These are phyloP conservation scores for Exsudoporus floridanus DNA, from an alignment of 1,284 basidiomycete genomes.

Conservation along the genomic window DNA sequence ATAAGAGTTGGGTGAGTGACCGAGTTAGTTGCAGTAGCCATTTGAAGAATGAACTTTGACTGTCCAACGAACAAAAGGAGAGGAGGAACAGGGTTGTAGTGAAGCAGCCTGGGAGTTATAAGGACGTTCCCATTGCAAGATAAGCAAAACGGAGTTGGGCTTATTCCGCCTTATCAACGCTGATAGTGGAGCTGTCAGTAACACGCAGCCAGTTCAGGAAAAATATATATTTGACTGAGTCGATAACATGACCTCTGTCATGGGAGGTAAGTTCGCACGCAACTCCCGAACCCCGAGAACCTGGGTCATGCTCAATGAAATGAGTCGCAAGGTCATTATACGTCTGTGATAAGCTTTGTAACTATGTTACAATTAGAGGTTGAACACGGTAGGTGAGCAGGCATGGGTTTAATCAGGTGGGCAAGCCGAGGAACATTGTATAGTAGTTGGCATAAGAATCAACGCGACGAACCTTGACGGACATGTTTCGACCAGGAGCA, in stretches of 20 bases:
- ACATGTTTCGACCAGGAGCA: background rate
- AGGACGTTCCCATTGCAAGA: constrained; percentile 1
- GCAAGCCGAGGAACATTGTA: background rate
- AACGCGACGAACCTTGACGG: background rate
- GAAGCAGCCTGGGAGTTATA: constrained; percentile 6
- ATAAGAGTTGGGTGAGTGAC: constrained; percentile 54
- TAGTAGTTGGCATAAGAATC: background rate
- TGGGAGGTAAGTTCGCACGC: constrained; percentile 9
- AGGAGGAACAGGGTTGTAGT: background rate
- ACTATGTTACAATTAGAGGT: no score
- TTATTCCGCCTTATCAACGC: constrained; percentile 11
- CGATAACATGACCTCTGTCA: constrained; percentile 14
- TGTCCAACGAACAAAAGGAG: background rate
- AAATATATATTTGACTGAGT: constrained; percentile 7
- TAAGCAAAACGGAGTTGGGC: constrained; percentile 1
- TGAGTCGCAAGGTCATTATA: background rate
- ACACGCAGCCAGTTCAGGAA: background rate
- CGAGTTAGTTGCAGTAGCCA: constrained; percentile 61
- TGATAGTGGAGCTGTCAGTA: constrained; percentile 7
- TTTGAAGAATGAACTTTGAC: constrained; percentile 23
- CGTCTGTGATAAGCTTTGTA: background rate
- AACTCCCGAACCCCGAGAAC: background rate
- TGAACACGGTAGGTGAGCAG: no score
- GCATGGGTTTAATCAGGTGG: background rate
- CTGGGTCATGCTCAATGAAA: background rate